These are phyloP conservation scores for Detonula confervacea DNA, from an alignment of 352 stramenopile species.

Conservation along the genomic window DNA sequence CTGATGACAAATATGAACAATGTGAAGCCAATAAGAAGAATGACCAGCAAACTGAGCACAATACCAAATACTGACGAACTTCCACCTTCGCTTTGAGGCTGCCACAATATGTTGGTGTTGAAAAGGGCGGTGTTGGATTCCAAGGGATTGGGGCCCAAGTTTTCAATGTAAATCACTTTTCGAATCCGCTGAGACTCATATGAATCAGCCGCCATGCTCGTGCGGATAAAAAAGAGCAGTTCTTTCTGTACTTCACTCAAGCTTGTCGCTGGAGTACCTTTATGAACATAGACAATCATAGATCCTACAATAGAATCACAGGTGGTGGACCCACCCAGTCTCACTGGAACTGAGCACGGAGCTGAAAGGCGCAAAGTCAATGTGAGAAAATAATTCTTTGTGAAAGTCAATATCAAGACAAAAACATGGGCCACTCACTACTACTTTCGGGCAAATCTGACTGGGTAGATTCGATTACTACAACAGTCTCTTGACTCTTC, in stretches of 20 bases:
- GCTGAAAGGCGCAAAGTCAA: slow-evolving; percentile 10
- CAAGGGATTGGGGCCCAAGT: slow-evolving; percentile 7
- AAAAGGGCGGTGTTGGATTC: slow-evolving; percentile 12
- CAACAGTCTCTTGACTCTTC: slow-evolving; percentile 13
- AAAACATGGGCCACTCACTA: slow-evolving; percentile 17
- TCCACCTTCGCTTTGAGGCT: not conserved
- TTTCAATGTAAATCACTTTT: slow-evolving; percentile 47
- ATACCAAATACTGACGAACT: slow-evolving; percentile 17
- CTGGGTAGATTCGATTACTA: slow-evolving; percentile 26
- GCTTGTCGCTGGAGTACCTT: not conserved
- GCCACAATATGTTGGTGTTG: slow-evolving; percentile 8
- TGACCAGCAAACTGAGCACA: slow-evolving; percentile 18
- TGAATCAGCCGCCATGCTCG: slow-evolving; percentile 29
- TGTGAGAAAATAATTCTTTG: too few species aligned
- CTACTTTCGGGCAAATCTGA: slow-evolving; percentile 13
- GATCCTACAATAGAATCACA: slow-evolving; percentile 50
- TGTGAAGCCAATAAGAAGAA: not conserved
- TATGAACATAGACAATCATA: slow-evolving; percentile 33
- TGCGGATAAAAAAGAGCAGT: slow-evolving; percentile 35
- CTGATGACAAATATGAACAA: slow-evolving; percentile 14
- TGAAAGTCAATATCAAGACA: too few species aligned
- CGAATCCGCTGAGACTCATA: slow-evolving; percentile 31
- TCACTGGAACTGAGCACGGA: slow-evolving; percentile 41
- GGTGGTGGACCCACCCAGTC: slow-evolving; percentile 18
- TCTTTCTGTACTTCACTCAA: slow-evolving; percentile 16